These are phyloP conservation scores for Ceratonia siliqua DNA, from an alignment of 306 rosid genomes.

Conservation along the genomic window DNA sequence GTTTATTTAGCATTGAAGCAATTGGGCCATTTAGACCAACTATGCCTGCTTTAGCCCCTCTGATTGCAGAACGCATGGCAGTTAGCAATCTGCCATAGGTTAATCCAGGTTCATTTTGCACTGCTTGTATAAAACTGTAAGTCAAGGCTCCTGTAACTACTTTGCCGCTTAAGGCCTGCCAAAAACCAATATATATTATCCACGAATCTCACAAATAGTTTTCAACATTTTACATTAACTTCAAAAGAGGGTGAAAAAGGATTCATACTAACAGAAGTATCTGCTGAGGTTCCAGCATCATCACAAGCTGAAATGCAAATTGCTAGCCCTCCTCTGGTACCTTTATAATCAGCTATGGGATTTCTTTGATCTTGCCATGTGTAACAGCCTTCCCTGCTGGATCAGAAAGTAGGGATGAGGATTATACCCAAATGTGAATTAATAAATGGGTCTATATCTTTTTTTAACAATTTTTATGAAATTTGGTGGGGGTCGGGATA, in stretches of 20 bases:
- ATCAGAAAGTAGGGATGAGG: constrained; percentile 2
- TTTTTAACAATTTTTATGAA: too few species aligned
- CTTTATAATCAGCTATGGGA: constrained; percentile 44
- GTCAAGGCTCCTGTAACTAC: constrained; percentile 64
- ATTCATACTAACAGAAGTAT: constrained; percentile 48
- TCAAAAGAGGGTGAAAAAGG: neutral
- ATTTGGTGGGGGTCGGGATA: too few species aligned
- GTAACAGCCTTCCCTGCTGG: constrained; percentile 44
- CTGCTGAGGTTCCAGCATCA: constrained; percentile 49
- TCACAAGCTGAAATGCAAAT: constrained; percentile 54
- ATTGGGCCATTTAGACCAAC: constrained; percentile 31
- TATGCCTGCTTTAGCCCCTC: constrained; percentile 47
- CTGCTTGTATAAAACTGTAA: constrained; percentile 60
- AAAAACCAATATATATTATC: neutral
- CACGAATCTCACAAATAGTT: neutral
- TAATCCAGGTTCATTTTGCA: constrained; percentile 48
- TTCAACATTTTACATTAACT: neutral
- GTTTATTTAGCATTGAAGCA: constrained; percentile 29
- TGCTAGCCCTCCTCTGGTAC: constrained; percentile 55
- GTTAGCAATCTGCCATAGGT: constrained; percentile 53
- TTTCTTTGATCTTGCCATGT: constrained; percentile 46
- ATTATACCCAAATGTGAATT: too few species aligned
- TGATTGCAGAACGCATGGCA: constrained; percentile 50
- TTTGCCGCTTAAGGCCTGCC: constrained; percentile 52
- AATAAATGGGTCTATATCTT: too few species aligned